A percentile compares a stretch with the other conserved stretches of the same genome.
phyloP scores from a whole-genome alignment of 257 asterid genomes.

The Leptodermis oblonga region DNA sequence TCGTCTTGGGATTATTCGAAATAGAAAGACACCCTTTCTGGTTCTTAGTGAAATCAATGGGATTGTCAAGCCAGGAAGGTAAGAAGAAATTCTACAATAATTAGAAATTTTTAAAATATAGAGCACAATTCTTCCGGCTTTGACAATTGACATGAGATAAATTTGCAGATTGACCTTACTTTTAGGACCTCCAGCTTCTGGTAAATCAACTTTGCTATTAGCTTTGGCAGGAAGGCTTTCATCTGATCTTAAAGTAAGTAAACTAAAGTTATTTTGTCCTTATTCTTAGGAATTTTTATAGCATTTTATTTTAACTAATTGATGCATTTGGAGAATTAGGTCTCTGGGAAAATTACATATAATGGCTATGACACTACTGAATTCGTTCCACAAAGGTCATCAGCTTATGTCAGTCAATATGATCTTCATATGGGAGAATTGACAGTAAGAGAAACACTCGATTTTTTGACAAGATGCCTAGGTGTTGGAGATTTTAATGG shows the following conservation, averaged over 20 bases:
- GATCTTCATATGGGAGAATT: constrained; percentile 85
- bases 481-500: constrained; percentile 87
- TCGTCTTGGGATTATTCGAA: neutral
- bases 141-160: neutral
- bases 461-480: constrained; percentile 94
- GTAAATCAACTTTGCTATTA: constrained; percentile 76
- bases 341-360: constrained; percentile 67
- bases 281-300: neutral
- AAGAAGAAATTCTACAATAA: neutral
- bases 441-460: constrained; percentile 88
- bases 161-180: constrained; percentile 65
- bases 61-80: constrained; percentile 7
- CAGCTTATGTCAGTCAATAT: constrained; percentile 82
- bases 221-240: constrained; percentile 92
- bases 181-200: constrained; percentile 89
- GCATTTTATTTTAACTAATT: neutral
- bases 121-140: too few species aligned
- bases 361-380: constrained; percentile 62
- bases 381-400: constrained; percentile 81
- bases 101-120: neutral
- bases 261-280: neutral
- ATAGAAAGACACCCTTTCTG: constrained; percentile 1
- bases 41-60: constrained; percentile 6
- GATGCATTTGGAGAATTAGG: constrained; percentile 25
- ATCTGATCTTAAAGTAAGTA: constrained; percentile 51